Evolutionary conservation across 2,329 filamentous ascomycete species (phyloP), one percentile per base, ranked within the genome.

Genomic region (Pseudocercospora eumusae): DNA sequence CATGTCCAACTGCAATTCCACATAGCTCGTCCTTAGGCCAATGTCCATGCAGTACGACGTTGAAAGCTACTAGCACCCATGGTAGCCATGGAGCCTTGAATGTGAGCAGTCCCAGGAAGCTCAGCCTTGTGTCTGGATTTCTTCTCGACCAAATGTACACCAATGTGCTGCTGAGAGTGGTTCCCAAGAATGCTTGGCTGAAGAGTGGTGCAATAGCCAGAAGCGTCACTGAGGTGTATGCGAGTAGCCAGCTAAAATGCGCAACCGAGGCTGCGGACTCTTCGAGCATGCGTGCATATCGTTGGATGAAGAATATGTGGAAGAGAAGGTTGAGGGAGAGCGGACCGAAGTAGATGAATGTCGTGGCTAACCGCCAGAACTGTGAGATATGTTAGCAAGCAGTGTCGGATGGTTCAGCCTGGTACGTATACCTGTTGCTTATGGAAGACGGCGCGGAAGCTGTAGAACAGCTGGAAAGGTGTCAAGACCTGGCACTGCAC

Each of bases 71-170:
- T 71, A 99, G 78, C 2, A 99, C 93, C 93, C 93, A 98, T 0
- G 95, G 95, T 50, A 99, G 81, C 77, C 96, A 98, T 0, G 95
- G 95, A 21, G 95, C 95, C 4, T 90, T 92, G 77, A 99, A 98
- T 1, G 95, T 90, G 45, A 98, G 78, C 53, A 99, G 76, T 0
- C 95, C 95, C 4, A 99, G 79, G 54, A 77, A 82, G 67, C 91
- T 96, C 13, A 99, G 83, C 61, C 91, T 84, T 0, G 92, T 96
- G 66, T 97, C 91, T 0, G 95, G 93, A 75, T 99, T 98, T 61
- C 93, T 88, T 57, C 95, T 86, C 66, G 92, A 95, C 95, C 95
- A 99, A 72, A 99, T 97, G 77, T 99, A 99, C 60, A 98, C 93
- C 64, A 99, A 82, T 5, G 91, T 96, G 55, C 92, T 96, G 3